phyloP scores from a whole-genome alignment of 2,329 filamentous ascomycete species.

The Claviceps digitariae region DNA sequence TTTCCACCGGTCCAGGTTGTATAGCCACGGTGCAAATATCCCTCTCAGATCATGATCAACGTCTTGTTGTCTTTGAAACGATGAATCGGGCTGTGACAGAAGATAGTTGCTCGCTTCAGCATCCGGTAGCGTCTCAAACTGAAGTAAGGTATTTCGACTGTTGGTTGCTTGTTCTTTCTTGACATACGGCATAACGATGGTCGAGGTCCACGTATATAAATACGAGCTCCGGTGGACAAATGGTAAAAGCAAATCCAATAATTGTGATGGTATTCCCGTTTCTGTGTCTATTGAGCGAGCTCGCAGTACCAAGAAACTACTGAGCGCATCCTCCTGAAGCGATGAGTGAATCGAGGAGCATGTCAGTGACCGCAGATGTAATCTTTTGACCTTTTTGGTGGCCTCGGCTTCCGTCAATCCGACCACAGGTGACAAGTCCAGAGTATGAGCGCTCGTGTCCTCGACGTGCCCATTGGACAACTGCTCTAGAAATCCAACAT shows the following conservation, averaged over 20 bases:
- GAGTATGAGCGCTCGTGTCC: constrained; percentile 24
- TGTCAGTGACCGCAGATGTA: constrained; percentile 46
- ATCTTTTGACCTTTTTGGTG: constrained; percentile 46
- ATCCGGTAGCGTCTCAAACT: constrained; percentile 50
- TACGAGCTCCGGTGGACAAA: constrained; percentile 50
- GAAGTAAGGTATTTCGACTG: constrained; percentile 41
- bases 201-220: constrained; percentile 55
- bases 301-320: constrained; percentile 53
- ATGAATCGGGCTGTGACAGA: constrained; percentile 39
- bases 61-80: constrained; percentile 23
- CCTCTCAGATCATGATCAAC: constrained; percentile 53
- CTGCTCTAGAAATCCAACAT: constrained; percentile 46
- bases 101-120: constrained; percentile 45
- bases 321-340: constrained; percentile 39
- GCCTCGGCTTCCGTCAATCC: constrained; percentile 50
- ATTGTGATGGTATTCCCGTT: constrained; percentile 55
- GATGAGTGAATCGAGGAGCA: constrained; percentile 33
- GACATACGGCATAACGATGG: constrained; percentile 53
- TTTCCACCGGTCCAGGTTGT: constrained; percentile 47
- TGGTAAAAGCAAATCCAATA: constrained; percentile 53
- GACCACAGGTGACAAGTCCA: constrained; percentile 44
- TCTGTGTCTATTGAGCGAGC: constrained; percentile 56
- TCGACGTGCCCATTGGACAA: constrained; percentile 36
- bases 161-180: constrained; percentile 60
- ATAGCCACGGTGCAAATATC: constrained; percentile 61